A percentile compares a stretch with the other conserved stretches of the same genome.
Conservation (phyloP, 495 filamentous ascomycete species). For the Collariella sp. region DNA sequence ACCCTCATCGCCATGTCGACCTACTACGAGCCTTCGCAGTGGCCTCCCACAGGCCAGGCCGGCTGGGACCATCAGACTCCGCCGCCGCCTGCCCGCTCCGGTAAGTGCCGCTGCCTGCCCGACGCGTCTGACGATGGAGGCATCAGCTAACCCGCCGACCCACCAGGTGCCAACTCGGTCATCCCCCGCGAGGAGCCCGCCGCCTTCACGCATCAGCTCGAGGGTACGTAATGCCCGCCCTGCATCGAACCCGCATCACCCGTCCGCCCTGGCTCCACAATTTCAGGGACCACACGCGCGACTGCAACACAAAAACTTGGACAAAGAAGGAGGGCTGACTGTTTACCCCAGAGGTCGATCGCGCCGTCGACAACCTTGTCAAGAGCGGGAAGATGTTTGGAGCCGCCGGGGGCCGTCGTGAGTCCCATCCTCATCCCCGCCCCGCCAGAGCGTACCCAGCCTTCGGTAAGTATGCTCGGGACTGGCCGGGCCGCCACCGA, state of each 20-base stretch:
- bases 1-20: conserved; percentile 51
- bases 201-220: conserved; percentile 83
- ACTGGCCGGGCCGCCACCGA: conserved; percentile 22
- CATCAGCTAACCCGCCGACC: conserved; percentile 31
- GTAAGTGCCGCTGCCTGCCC: conserved; percentile 36
- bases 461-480: conserved; percentile 39
- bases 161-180: conserved; percentile 64
- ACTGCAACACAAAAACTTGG: neutral
- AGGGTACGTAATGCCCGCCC: conserved; percentile 59
- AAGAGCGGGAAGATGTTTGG: conserved; percentile 92
- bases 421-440: conserved; percentile 67
- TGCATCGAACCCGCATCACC: neutral
- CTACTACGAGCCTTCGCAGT: conserved; percentile 84
- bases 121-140: conserved; percentile 12
- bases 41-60: conserved; percentile 56
- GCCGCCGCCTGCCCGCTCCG: conserved; percentile 79
- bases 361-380: conserved; percentile 87
- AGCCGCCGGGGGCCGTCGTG: conserved; percentile 62
- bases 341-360: conserved; percentile 69
- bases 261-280: no score
- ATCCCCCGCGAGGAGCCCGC: conserved; percentile 67
- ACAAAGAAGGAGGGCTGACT: conserved; percentile 14
- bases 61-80: conserved; percentile 72
- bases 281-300: neutral
- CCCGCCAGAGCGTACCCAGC: conserved; percentile 50